Evolutionary conservation across 2,329 filamentous ascomycete species (phyloP), one percentile per base, ranked within the genome.

Genomic region (Periconia sp.): DNA sequence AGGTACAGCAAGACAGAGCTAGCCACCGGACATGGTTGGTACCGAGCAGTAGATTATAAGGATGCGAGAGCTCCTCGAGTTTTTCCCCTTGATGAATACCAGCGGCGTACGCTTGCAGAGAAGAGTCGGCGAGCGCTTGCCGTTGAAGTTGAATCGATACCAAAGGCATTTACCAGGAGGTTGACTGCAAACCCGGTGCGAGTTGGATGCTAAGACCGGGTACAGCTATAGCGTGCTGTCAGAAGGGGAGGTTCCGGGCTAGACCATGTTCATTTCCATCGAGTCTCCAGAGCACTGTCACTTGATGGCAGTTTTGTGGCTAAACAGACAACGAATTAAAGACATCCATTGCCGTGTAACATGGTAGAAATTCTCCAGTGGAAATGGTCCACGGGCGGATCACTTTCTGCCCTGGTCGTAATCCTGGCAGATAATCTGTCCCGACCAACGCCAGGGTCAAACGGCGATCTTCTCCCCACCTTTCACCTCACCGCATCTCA

Each of bases 401-500:
- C 33, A 37, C 33, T 37, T n/a, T 37, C 10, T 37, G 33, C 33
- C 33, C 33, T 37, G 33, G 33, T 37, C 33, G 33, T n/a, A 11
- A 37, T 37, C 33, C 33, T 37, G 33, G 33, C 13, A 37, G 33
- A 11, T 11, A 37, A 37, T 37, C 33, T 37, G 33, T 37, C 33
- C 33, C 33, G 33, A 6, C 10, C 60, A 58, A 58, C 56, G 23
- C 23, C 5, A 27, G 23, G 23, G 23, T 27, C 23, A 27, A 37
- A 37, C 33, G 33, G 33, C 33, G 33, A 37, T 37, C 33, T 37
- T 11, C 33, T 37, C 63, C 55, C 59, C 59, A 60, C 61, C 53
- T 54, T 47, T 55, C 55, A 57, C 56, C 49, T 52, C 58, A 56
- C 49, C 52, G 48, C 57, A 53, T 52, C 48, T 61, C 57, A 61